Conservation (phyloP, 768 basidiomycete genomes). For the Porphyrellus cyaneotinctus region DNA sequence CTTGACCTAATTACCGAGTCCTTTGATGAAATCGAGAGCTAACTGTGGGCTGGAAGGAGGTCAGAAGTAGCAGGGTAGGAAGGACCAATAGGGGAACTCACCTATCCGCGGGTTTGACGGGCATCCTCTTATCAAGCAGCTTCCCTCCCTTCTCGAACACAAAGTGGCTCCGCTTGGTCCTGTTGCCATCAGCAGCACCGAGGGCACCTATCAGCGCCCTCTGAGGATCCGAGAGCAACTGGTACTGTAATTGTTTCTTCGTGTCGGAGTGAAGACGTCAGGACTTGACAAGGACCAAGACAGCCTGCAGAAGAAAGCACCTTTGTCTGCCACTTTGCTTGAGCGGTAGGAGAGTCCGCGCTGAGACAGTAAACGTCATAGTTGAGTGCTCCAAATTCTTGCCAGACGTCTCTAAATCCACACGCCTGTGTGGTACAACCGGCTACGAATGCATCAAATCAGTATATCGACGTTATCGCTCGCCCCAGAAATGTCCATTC, state of each 20-base stretch:
- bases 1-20: slow-evolving; percentile 11
- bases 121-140: slow-evolving; percentile 77
- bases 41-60: slow-evolving; percentile 47
- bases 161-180: slow-evolving; percentile 90
- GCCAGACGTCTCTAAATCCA: slow-evolving; percentile 80
- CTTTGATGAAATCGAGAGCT: slow-evolving; percentile 68
- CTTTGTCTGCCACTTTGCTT: slow-evolving; percentile 85
- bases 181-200: slow-evolving; percentile 75
- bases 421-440: slow-evolving; percentile 95
- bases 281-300: background rate
- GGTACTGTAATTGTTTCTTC: slow-evolving; percentile 82
- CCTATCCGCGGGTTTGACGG: slow-evolving; percentile 88
- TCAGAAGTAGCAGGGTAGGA: background rate
- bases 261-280: slow-evolving; percentile 4
- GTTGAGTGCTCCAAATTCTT: slow-evolving; percentile 59
- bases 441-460: slow-evolving; percentile 38
- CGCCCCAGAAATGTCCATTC: too few relatives aligned
- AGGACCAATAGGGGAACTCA: slow-evolving; percentile 21
- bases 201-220: slow-evolving; percentile 72
- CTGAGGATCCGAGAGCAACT: slow-evolving; percentile 87
- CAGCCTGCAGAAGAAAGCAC: slow-evolving; percentile 33
- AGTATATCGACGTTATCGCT: background rate
- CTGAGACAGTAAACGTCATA: slow-evolving; percentile 85
- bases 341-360: slow-evolving; percentile 69
- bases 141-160: slow-evolving; percentile 91